These are phyloP conservation scores for Acidomyces sp. DNA, from an alignment of 495 filamentous ascomycete species.

Conservation along the genomic window DNA sequence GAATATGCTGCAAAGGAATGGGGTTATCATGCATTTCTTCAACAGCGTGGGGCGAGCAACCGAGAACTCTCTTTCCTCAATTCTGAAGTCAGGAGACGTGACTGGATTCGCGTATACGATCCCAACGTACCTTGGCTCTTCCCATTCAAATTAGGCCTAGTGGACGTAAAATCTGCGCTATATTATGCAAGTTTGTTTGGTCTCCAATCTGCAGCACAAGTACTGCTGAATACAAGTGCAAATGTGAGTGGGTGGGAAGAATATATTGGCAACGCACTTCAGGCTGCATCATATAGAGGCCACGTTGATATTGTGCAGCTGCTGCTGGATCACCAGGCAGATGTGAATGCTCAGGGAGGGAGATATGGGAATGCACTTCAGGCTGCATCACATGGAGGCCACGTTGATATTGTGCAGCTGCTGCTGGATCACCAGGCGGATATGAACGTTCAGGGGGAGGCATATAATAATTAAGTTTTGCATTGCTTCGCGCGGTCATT, in stretches of 20 bases:
- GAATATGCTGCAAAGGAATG: constrained; percentile 14
- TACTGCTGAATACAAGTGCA: constrained; percentile 4
- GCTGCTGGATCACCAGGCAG: constrained; percentile 16
- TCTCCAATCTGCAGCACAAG: constrained; percentile 1
- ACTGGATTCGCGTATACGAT: constrained; percentile 11
- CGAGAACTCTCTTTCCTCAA: constrained; percentile 5
- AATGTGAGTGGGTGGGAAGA: constrained; percentile 17
- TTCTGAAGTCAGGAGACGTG: not conserved
- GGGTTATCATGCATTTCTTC: constrained; percentile 6
- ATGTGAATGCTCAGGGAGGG: constrained; percentile 18
- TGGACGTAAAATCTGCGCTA: constrained; percentile 5
- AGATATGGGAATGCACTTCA: constrained; percentile 14
- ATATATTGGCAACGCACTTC: constrained; percentile 20
- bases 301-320: constrained; percentile 12
- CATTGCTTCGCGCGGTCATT: too few relatives aligned
- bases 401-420: constrained; percentile 12
- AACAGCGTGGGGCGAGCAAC: not conserved
- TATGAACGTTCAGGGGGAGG: too few relatives aligned
- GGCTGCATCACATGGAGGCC: constrained; percentile 14
- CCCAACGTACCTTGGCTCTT: constrained; percentile 5
- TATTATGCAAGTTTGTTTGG: constrained; percentile 20
- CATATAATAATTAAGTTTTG: too few relatives aligned
- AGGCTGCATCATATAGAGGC: constrained; percentile 14
- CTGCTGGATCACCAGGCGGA: too few relatives aligned
- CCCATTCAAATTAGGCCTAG: constrained; percentile 4